Evolutionary conservation across 1,284 basidiomycete species (phyloP), one percentile per base, ranked within the genome.

Genomic region (Meripilus lineatus): DNA sequence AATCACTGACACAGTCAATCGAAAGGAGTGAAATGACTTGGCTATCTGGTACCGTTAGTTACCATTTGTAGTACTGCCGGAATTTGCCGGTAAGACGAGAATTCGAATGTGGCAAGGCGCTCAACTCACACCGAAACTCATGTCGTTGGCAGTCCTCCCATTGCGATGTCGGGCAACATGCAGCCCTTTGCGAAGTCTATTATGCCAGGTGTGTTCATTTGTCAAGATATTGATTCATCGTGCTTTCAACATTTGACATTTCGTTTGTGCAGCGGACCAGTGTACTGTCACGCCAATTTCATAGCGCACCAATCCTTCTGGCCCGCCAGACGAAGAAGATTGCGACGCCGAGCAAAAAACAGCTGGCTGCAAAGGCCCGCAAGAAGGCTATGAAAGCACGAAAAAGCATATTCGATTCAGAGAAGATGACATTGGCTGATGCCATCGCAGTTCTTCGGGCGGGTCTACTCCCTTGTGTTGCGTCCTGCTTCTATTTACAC

Each of bases 361-460:
- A 80, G 22, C 66, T 77, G 21, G 81, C 79, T 18, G 74, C 76
- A n/a, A 79, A 77, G 53, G 64, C 67, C 13, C 64, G 66, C 40
- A 69, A 68, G 56, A 70, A 65, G 50, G 71, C 69, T 21, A 68
- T 72, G 47, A 67, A 75, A 50, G 68, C 68, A 20, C 54, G 55
- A 41, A 69, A 66, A 51, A 70, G 66, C 50, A 66, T 78, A 13
- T 79, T 79, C 42, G 72, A 75, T 46, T 59, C 65, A 25, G 79
- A 85, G 57, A 82, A 79, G 58, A 75, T 87, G 65, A 66, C 75
- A 7, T 67, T 89, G 28, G 52, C 63, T 15, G 76, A 83, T 42
- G 86, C 85, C 30, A 73, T 89, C 50, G 65, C 71, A 24, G 77
- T 87, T 41, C 67, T 89, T 46, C 79, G 84, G 47, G 85, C 86